A percentile compares a stretch with the other conserved stretches of the same genome.
These are phyloP conservation scores for Blastobotrys aristatus DNA, from an alignment of 1,139 yeast genomes.

Conservation along the genomic window DNA sequence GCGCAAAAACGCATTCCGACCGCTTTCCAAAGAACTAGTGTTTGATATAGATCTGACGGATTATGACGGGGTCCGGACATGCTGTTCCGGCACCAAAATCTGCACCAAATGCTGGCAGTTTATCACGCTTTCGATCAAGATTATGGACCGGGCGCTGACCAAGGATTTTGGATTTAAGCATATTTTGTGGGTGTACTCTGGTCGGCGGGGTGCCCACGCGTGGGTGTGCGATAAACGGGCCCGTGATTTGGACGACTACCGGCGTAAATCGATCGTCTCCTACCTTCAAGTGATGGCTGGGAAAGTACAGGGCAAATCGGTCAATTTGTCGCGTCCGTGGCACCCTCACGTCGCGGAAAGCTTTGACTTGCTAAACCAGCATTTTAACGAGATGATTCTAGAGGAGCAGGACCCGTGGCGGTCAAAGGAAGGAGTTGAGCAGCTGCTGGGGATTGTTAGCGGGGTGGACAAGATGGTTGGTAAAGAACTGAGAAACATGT, in stretches of 20 bases:
- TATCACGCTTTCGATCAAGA: slow-evolving; percentile 77
- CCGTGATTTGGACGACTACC: slow-evolving; percentile 61
- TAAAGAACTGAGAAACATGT: slow-evolving; percentile 46
- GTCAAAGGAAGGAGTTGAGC: slow-evolving; percentile 46
- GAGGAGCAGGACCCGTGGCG: slow-evolving; percentile 87
- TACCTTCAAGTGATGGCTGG: slow-evolving; percentile 74
- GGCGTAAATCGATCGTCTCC: slow-evolving; percentile 73
- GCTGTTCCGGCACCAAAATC: slow-evolving; percentile 81
- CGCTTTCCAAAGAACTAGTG: slow-evolving; percentile 80
- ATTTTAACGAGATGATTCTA: slow-evolving; percentile 62
- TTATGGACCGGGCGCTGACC: slow-evolving; percentile 63
- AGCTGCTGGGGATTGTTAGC: slow-evolving; percentile 56
- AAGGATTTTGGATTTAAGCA: slow-evolving; percentile 89
- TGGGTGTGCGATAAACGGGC: slow-evolving; percentile 93
- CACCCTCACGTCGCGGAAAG: slow-evolving; percentile 78
- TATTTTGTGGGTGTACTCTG: slow-evolving; percentile 93
- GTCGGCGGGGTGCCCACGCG: slow-evolving; percentile 99
- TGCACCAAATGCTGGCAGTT: slow-evolving; percentile 93
- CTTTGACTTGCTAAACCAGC: slow-evolving; percentile 56
- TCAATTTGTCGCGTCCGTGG: slow-evolving; percentile 67
- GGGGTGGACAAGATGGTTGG: slow-evolving; percentile 54
- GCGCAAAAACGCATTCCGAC: slow-evolving; percentile 76
- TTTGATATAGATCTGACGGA: slow-evolving; percentile 98
- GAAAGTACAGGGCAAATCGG: slow-evolving; percentile 41
- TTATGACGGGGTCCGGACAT: slow-evolving; percentile 88